phyloP scores from a whole-genome alignment of 257 asterid species.

The Haberlea rhodopensis region DNA sequence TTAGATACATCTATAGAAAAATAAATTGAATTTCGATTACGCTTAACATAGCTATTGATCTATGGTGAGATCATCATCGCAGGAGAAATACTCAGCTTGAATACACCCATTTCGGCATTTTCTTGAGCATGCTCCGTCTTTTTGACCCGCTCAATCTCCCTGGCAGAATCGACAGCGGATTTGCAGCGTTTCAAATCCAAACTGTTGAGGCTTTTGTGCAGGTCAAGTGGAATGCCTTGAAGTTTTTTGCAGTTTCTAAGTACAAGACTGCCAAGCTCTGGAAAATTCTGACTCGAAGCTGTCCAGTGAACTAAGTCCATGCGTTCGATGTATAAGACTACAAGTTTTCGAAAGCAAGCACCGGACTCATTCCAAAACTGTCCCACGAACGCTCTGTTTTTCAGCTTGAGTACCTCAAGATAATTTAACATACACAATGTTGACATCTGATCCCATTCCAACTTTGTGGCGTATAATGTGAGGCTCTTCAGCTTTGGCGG shows the following conservation, averaged over 20 bases:
- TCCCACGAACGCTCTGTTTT: conserved; percentile 44
- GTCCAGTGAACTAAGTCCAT: conserved; percentile 33
- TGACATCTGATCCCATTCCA: conserved; percentile 38
- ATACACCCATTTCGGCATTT: neutral
- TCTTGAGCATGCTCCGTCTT: neutral
- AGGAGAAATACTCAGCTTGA: conserved; percentile 29
- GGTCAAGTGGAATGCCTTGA: conserved; percentile 23
- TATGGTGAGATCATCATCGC: neutral
- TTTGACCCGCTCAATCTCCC: neutral
- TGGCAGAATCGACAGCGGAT: conserved; percentile 30
- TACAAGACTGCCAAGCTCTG: conserved; percentile 28
- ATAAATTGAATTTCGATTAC: too few relatives aligned
- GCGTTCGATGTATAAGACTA: conserved; percentile 27
- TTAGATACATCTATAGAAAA: too few relatives aligned
- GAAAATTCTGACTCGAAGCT: conserved; percentile 29
- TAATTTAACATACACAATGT: conserved; percentile 30
- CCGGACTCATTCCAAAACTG: conserved; percentile 21
- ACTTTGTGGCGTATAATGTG: conserved; percentile 27
- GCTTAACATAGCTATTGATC: too few relatives aligned
- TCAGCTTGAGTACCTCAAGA: conserved; percentile 45
- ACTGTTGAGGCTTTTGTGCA: conserved; percentile 28
- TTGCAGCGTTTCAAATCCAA: conserved; percentile 23
- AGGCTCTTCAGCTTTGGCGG: conserved; percentile 35
- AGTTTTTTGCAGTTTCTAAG: conserved; percentile 32
- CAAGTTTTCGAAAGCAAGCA: conserved; percentile 24